phyloP scores from a whole-genome alignment of 2,329 filamentous ascomycete species.

The Diaporthe australafricana region DNA sequence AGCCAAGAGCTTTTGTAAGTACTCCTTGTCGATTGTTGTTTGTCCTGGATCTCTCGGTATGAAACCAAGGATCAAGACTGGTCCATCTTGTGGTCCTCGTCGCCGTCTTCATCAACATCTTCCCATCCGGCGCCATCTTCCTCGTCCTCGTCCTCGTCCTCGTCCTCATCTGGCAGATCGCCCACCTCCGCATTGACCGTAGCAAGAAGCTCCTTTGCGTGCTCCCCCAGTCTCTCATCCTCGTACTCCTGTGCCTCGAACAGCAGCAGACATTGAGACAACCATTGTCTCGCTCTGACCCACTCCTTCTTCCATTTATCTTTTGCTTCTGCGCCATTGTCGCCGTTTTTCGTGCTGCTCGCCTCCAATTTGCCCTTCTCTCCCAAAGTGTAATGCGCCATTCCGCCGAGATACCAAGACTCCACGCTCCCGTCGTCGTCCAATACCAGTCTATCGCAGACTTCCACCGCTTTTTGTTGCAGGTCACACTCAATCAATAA shows the following conservation, averaged over 20 bases:
- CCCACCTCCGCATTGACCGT: slow-evolving; percentile 74
- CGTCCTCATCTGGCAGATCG: slow-evolving; percentile 59
- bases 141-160: slow-evolving; percentile 67
- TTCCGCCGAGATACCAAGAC: slow-evolving; percentile 96
- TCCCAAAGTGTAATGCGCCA: slow-evolving; percentile 85
- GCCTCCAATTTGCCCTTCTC: slow-evolving; percentile 69
- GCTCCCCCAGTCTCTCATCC: slow-evolving; percentile 80
- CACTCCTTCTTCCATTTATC: slow-evolving; percentile 71
- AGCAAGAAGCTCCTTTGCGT: slow-evolving; percentile 77
- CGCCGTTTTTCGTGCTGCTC: slow-evolving; percentile 43
- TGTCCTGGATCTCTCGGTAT: neutral
- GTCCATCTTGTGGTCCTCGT: slow-evolving; percentile 65
- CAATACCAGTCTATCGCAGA: slow-evolving; percentile 83
- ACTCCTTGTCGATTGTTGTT: neutral
- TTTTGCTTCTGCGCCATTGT: slow-evolving; percentile 47
- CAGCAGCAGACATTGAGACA: slow-evolving; percentile 83
- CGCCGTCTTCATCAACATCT: slow-evolving; percentile 61
- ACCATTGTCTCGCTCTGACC: slow-evolving; percentile 83
- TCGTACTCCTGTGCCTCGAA: slow-evolving; percentile 86
- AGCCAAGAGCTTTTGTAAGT: neutral
- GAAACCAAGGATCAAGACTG: slow-evolving; percentile 46
- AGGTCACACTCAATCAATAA: slow-evolving; percentile 91
- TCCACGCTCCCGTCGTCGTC: slow-evolving; percentile 97
- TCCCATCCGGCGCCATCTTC: slow-evolving; percentile 61
- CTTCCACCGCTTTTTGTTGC: slow-evolving; percentile 85